A percentile compares a stretch with the other conserved stretches of the same genome.
These are phyloP conservation scores for Epichloe baconii DNA, from an alignment of 2,329 filamentous ascomycete genomes.

Conservation along the genomic window DNA sequence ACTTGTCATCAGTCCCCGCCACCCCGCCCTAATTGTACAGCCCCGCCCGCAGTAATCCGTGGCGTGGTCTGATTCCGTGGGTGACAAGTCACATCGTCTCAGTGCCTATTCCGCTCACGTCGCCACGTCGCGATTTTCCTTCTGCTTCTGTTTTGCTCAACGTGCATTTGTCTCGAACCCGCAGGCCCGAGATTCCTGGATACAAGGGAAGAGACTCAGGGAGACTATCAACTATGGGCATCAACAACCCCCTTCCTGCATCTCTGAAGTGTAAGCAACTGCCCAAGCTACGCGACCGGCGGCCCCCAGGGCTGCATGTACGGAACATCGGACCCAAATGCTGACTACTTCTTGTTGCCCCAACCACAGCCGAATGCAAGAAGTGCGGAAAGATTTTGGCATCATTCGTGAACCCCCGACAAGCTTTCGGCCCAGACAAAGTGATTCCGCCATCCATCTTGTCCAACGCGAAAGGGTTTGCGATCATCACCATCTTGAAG, in stretches of 20 bases:
- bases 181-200: neutral
- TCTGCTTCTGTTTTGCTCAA: neutral
- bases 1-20: neutral
- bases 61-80: neutral
- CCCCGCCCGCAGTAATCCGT: neutral
- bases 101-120: neutral
- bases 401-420: conserved; percentile 86
- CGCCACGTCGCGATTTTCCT: conserved; percentile 1
- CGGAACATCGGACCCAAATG: neutral
- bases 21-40: neutral
- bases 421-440: conserved; percentile 92
- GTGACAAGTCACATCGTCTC: neutral
- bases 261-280: conserved; percentile 51
- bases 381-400: conserved; percentile 93
- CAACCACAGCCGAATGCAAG: conserved; percentile 72
- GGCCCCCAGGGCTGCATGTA: neutral
- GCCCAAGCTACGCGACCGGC: neutral
- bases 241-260: conserved; percentile 52
- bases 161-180: neutral
- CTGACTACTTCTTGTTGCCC: conserved; percentile 6
- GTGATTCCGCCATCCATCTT: conserved; percentile 87
- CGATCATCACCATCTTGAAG: conserved; percentile 76
- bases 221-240: conserved; percentile 34
- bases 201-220: neutral
- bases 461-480: conserved; percentile 82